A percentile compares a stretch with the other conserved stretches of the same genome.
Evolutionary conservation across 2,329 filamentous ascomycete species (phyloP).

Genomic region (Fusarium solani-melongenae): DNA sequence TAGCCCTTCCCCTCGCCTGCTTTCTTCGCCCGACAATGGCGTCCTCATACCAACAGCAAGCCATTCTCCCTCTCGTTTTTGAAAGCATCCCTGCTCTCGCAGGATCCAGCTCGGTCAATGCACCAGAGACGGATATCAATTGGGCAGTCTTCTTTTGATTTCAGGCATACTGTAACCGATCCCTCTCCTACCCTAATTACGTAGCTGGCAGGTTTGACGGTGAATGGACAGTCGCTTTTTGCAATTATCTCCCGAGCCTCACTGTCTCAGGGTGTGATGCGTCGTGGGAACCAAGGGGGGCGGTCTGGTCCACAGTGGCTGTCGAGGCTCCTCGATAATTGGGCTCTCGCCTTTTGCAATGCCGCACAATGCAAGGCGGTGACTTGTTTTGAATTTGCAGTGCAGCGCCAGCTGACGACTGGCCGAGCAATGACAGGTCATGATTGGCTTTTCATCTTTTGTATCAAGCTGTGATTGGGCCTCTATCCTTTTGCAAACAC

Average conservation of each 20-base stretch:
- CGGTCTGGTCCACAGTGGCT: not conserved
- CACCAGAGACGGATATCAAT: not conserved
- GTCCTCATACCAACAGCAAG: not conserved
- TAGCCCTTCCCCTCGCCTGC: accelerated
- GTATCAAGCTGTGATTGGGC: not conserved
- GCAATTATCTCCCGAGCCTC: not conserved
- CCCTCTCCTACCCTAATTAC: not conserved
- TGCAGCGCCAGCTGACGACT: not conserved
- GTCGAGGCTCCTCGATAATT: not conserved
- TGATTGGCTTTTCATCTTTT: not conserved
- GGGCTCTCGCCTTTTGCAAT: not conserved
- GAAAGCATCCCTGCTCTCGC: not conserved
- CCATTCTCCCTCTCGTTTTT: not conserved
- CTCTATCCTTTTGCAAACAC: not conserved
- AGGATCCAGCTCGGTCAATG: not conserved
- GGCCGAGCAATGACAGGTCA: not conserved
- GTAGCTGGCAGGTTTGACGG: not conserved
- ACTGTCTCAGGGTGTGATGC: too few species aligned
- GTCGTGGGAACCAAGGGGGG: too few species aligned
- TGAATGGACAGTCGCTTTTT: not conserved
- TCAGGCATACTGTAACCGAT: too few species aligned
- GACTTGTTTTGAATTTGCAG: not conserved
- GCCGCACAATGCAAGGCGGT: not conserved
- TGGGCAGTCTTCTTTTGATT: not conserved
- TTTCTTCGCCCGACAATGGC: not conserved